These are phyloP conservation scores for Wickerhamomyces hampshirensis DNA, from an alignment of 805 yeast species.

Conservation along the genomic window DNA sequence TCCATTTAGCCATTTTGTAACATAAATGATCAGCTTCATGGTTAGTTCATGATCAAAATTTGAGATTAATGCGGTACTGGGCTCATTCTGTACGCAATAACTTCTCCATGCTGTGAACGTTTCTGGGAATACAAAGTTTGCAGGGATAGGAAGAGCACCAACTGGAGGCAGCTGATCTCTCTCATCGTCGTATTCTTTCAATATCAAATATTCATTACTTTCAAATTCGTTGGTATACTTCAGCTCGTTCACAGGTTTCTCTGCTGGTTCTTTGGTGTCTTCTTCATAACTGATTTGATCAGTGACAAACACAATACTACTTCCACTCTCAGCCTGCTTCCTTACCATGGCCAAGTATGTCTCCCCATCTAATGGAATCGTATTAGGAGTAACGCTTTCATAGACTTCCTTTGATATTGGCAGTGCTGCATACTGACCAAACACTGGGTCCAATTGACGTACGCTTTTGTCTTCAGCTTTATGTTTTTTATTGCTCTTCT, in stretches of 20 bases:
- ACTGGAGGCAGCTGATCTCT: conserved; percentile 8
- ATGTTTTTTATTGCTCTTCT: neutral
- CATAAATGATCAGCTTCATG: conserved; percentile 17
- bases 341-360: conserved; percentile 24
- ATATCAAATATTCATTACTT: neutral
- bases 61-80: conserved; percentile 10
- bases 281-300: conserved; percentile 3
- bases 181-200: conserved; percentile 7
- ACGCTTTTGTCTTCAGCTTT: conserved; percentile 2
- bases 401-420: conserved; percentile 17
- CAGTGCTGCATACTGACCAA: conserved; percentile 22
- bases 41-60: conserved; percentile 19
- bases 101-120: conserved; percentile 23
- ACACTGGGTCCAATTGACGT: conserved; percentile 18
- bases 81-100: conserved; percentile 14
- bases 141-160: conserved; percentile 12
- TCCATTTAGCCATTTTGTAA: conserved; percentile 19
- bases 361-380: conserved; percentile 22
- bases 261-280: neutral
- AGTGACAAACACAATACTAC: conserved; percentile 7
- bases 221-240: conserved; percentile 1
- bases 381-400: conserved; percentile 11
- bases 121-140: conserved; percentile 18
- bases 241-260: neutral
- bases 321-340: conserved; percentile 10